Evolutionary conservation across 345 rosid genomes (phyloP).

Genomic region (Euphorbia tirucalli): DNA sequence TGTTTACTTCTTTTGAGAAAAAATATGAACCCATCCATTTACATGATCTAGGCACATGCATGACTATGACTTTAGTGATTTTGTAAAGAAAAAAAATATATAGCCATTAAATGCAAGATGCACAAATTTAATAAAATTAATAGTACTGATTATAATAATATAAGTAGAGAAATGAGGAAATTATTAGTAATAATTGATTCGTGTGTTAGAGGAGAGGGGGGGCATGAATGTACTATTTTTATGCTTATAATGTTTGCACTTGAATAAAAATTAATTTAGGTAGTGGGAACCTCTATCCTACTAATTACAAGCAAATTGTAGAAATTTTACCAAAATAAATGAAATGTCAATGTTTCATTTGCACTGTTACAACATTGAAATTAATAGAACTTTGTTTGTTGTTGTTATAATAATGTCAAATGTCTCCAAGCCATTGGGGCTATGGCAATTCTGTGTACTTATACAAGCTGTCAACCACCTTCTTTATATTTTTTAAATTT

Average conservation of each 20-base stretch:
- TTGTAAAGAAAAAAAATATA: neutral
- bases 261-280: neutral
- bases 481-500: too few relatives aligned
- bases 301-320: too few relatives aligned
- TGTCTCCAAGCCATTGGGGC: too few relatives aligned
- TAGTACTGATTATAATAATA: too few relatives aligned
- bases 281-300: too few relatives aligned
- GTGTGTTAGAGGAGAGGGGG: neutral
- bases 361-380: neutral
- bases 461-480: constrained; percentile 15
- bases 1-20: neutral
- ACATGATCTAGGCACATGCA: constrained; percentile 8
- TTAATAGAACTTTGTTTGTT: constrained; percentile 4
- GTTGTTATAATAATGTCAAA: neutral
- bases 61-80: too few relatives aligned
- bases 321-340: too few relatives aligned
- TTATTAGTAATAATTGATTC: neutral
- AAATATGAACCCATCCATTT: neutral
- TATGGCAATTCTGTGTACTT: neutral
- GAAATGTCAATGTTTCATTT: too few relatives aligned
- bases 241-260: neutral
- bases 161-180: too few relatives aligned
- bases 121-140: too few relatives aligned
- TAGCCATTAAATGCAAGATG: neutral
- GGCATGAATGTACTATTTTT: neutral